Base-by-base conservation (phyloP, 2,329 filamentous ascomycete species). In the Cladosporium velox region DNA sequence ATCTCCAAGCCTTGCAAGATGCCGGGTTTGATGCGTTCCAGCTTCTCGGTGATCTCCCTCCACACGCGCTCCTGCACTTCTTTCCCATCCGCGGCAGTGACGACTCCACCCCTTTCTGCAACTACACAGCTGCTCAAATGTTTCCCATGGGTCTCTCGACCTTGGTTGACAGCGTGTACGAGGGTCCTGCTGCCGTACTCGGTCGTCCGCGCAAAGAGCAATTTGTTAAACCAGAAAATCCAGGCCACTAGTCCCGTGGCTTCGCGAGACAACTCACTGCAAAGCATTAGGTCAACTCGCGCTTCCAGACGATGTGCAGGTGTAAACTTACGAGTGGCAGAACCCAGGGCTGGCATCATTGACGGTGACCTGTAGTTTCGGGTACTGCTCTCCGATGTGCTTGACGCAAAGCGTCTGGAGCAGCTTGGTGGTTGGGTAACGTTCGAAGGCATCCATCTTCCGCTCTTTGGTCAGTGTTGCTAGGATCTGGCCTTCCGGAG, bases 331-430 rank as follows among this genome's bases (percentile, higher is more conserved):
- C 59, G 59, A 38, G 35, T 83, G 76, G 70, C 84, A 86, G 21
- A 85, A 74, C 1, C 84, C 84, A 0, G 85, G 84, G 64, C 83
- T 83, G n/a, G 83, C 64, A 66, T 77, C 75, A 69, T 84, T 86
- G 66, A 86, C 70, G 1, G 80, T 78, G 35, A 86, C 80, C 1
- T 57, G 66, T 67, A 21, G 70, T 70, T 51, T 68, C 0, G 67
- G 54, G 1, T 73, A 44, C 1, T 71, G 68, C 6, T 71, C 67
- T 12, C 75, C 78, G 28, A 83, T 70, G 59, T 80, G 77, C 15
- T 80, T 77, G 4, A 79, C 71, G n/a, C 73, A 67, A 15, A 83
- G 72, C 4, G 84, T 72, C 68, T 82, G 74, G 8, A 84, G 71
- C 5, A 84, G 72, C 69, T 84, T 85, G 32, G 78, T 79, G 21